Conservation (phyloP, 345 rosid genomes). For the Linum tenue region DNA sequence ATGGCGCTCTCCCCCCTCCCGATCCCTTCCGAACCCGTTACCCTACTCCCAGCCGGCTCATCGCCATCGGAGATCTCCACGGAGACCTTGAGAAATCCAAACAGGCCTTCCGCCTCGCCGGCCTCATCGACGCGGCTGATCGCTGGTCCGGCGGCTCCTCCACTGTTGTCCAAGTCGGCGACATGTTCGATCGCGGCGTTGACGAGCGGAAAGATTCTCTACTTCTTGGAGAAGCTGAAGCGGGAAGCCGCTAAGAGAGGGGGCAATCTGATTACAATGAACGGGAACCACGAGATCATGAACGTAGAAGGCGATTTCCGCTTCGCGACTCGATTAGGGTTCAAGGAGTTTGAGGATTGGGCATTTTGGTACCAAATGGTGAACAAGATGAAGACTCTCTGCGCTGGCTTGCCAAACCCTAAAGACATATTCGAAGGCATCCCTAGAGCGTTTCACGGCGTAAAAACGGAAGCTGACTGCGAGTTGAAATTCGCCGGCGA, state of each 20-base stretch:
- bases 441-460: conserved; percentile 40
- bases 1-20: conserved; percentile 1
- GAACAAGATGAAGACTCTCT: conserved; percentile 49
- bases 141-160: conserved; percentile 72
- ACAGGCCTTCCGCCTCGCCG: conserved; percentile 60
- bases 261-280: conserved; percentile 65
- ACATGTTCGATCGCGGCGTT: conserved; percentile 83
- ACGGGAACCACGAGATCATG: conserved; percentile 97
- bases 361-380: conserved; percentile 64
- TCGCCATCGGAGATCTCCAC: conserved; percentile 87
- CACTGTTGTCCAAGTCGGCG: conserved; percentile 70
- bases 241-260: conserved; percentile 54
- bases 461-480: conserved; percentile 30
- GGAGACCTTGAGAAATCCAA: conserved; percentile 68
- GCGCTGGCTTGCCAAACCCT: conserved; percentile 40
- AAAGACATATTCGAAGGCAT: conserved; percentile 55
- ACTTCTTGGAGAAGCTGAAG: conserved; percentile 66
- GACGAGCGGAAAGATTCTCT: conserved; percentile 75
- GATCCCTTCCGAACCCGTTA: conserved; percentile 28
- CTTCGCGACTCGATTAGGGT: conserved; percentile 47
- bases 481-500: no score
- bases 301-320: conserved; percentile 77
- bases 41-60: conserved; percentile 48
- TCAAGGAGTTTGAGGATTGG: conserved; percentile 67
- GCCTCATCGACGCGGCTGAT: conserved; percentile 52